Conservation (phyloP, 352 stramenopile genomes). For the Pilasporangium apinafurcum region DNA sequence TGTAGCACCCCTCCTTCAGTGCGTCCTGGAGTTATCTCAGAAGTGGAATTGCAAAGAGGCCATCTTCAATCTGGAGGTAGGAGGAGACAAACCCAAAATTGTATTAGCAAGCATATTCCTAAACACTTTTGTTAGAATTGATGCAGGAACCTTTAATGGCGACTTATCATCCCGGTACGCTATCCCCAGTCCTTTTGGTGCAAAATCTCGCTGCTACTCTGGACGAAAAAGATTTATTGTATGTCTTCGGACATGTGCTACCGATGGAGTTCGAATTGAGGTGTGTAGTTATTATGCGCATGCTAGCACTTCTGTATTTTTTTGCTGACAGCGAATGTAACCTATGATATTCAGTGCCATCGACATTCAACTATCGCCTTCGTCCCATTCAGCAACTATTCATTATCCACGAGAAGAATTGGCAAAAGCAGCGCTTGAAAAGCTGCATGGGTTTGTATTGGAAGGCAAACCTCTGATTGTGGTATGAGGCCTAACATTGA, state of each 20-base stretch:
- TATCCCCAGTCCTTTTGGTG: slow-evolving; percentile 22
- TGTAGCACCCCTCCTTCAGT: background rate
- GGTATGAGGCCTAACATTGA: too few relatives aligned
- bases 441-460: slow-evolving; percentile 44
- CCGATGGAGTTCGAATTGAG: slow-evolving; percentile 20
- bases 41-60: slow-evolving; percentile 41
- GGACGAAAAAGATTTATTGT: slow-evolving; percentile 48
- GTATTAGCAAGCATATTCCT: too few relatives aligned
- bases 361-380: slow-evolving; percentile 2
- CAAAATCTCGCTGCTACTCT: slow-evolving; percentile 32
- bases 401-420: slow-evolving; percentile 18
- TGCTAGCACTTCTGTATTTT: background rate
- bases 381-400: slow-evolving; percentile 5
- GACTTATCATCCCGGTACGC: slow-evolving; percentile 22
- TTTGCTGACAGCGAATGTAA: too few relatives aligned
- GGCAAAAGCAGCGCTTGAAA: slow-evolving; percentile 29
- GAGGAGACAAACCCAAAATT: too few relatives aligned
- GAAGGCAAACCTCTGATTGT: slow-evolving; percentile 39
- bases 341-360: slow-evolving; percentile 1
- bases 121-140: too few relatives aligned
- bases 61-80: slow-evolving; percentile 25
- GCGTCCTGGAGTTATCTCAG: slow-evolving; percentile 52
- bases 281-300: slow-evolving; percentile 13
- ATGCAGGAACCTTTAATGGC: slow-evolving; percentile 22
- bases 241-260: slow-evolving; percentile 51